Percentiles rank a stretch among this genome's conserved stretches.
These are phyloP conservation scores for Phaeosphaeria sp. DNA, from an alignment of 2,329 filamentous ascomycete species.

Conservation along the genomic window DNA sequence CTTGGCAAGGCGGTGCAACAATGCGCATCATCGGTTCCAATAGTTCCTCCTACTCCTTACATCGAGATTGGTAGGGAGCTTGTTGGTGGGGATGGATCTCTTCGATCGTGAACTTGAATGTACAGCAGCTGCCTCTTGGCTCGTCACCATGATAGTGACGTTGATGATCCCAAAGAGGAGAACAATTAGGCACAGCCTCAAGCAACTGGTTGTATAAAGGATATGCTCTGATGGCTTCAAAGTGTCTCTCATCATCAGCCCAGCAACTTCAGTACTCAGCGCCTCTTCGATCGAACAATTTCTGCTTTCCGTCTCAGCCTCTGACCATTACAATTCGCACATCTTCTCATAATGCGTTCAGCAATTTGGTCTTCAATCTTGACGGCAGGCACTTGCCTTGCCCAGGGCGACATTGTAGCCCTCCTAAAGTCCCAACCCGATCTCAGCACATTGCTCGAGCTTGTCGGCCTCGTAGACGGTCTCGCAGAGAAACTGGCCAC, in stretches of 20 bases:
- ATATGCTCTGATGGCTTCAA: not conserved
- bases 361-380: conserved; percentile 23
- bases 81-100: not conserved
- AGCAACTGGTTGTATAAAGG: conserved; percentile 14
- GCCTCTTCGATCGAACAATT: not conserved
- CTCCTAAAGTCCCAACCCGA: conserved; percentile 40
- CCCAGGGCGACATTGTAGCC: conserved; percentile 39
- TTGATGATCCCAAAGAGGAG: not conserved
- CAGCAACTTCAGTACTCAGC: conserved; percentile 1
- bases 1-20: not conserved
- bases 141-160: conserved; percentile 11
- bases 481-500: conserved; percentile 47
- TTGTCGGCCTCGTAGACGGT: conserved; percentile 48
- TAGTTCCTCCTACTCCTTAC: conserved; percentile 10
- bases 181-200: not conserved
- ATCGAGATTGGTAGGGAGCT: not conserved
- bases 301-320: not conserved
- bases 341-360: conserved; percentile 22
- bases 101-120: conserved; percentile 4
- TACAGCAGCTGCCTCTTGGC: conserved; percentile 9
- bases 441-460: conserved; percentile 41
- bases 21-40: not conserved
- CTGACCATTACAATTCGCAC: conserved; percentile 2
- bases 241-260: not conserved
- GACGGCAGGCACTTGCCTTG: conserved; percentile 29